Base-by-base conservation (phyloP, 2,329 filamentous ascomycete species). In the Mycosphaerella arachidis region DNA sequence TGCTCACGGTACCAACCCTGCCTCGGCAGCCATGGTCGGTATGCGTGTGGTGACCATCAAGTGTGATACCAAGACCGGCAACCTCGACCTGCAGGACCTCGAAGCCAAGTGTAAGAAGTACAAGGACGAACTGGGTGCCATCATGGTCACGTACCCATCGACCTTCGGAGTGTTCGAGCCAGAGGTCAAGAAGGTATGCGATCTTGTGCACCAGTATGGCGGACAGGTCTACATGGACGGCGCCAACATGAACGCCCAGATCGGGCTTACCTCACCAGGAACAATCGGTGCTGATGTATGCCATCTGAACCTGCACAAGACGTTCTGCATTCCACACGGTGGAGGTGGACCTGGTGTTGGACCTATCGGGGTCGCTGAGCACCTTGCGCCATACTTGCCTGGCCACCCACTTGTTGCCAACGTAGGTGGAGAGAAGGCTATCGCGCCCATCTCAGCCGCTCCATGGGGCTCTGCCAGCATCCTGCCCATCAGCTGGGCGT, bases 161-260 rank as follows among this genome's bases (percentile, higher is more conserved):
- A 97, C 93, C 0, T 97, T 89, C 67, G 93, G 93, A 73, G 91
- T 97, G 31, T 97, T 96, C 72, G 93, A 97, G 80, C 92, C 92
- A 2, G 84, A 87, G 65, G 85, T 96, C 74, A 94, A 92, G 79
- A 85, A 89, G 72, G 92, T 88, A 16, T 96, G 92, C 76, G 80
- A 91, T 57, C 80, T 95, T 31, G 91, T 97, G 18, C 93, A 97
- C 78, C 77, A 89, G 65, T 81, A 95, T 72, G 93, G 93, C 55
- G 93, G 93, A 9, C 91, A 95, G 72, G 93, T 97, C 16, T 97
- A 97, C 81, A 97, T 97, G 93, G 93, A 97, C 73, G 93, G 93
- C 52, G 93, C 93, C 66, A 97, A 97, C 79, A 94, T 97, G 91
- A 97, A 97, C 73, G 93, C 93, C 18, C 93, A 97, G 76, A 97